A percentile compares a stretch with the other conserved stretches of the same genome.
These are phyloP conservation scores for Neopestalotiopsis rosae DNA, from an alignment of 2,329 filamentous ascomycete species.

Conservation along the genomic window DNA sequence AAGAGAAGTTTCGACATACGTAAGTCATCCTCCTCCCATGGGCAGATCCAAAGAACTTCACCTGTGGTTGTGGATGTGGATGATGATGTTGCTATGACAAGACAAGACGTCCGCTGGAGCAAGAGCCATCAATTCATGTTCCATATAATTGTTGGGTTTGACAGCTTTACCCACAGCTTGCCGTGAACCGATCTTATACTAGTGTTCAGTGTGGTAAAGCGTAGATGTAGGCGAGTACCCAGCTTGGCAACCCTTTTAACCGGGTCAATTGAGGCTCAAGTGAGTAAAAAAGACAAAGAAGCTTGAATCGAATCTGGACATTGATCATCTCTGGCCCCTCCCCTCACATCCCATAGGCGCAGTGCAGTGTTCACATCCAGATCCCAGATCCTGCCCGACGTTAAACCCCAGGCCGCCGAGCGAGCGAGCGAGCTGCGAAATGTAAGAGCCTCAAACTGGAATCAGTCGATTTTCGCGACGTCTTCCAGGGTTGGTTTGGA, in stretches of 20 bases:
- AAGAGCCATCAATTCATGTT: not conserved
- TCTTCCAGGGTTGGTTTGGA: conserved; percentile 6
- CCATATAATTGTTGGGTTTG: not conserved
- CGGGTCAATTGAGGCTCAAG: conserved; percentile 14
- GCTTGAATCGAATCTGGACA: not conserved
- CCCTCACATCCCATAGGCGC: not conserved
- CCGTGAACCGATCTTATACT: not conserved
- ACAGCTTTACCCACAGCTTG: conserved; percentile 8
- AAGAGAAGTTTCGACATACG: not conserved
- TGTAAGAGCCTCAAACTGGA: conserved; percentile 18
- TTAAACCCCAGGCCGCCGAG: not conserved
- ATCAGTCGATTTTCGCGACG: conserved; percentile 17
- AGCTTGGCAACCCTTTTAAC: conserved; percentile 16
- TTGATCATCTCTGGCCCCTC: too few species aligned
- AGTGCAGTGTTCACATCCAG: not conserved
- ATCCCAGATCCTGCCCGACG: not conserved
- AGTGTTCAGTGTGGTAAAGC: not conserved
- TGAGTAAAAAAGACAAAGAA: not conserved
- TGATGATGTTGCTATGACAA: not conserved
- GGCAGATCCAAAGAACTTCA: too few species aligned
- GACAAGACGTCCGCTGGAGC: not conserved
- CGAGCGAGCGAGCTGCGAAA: not conserved
- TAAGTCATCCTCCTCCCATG: not conserved
- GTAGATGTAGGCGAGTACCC: not conserved
- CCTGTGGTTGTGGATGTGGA: not conserved